These are phyloP conservation scores for Aspergillus sp. DNA, from an alignment of 2,329 filamentous ascomycete genomes.

Conservation along the genomic window DNA sequence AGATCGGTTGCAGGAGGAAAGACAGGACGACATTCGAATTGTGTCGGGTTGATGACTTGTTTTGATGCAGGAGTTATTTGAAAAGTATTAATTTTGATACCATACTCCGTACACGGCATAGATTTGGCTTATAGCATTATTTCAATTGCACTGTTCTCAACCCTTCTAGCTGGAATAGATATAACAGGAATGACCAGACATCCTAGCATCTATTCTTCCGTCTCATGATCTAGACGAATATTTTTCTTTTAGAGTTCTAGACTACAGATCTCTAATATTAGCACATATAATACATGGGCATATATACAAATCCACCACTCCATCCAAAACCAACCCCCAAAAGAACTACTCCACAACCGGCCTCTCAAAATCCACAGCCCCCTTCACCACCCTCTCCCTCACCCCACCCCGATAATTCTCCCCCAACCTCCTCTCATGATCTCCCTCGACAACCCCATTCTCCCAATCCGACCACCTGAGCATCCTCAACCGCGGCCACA, in stretches of 20 bases:
- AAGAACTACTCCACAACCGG: conserved; percentile 18
- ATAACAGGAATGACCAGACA: too few species aligned
- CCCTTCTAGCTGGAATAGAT: too few species aligned
- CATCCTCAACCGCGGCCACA: conserved; percentile 55
- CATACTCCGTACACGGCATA: too few species aligned
- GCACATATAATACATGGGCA: too few species aligned
- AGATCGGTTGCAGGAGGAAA: conserved; percentile 49
- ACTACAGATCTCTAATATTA: too few species aligned
- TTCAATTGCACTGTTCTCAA: too few species aligned
- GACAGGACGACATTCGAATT: conserved; percentile 47
- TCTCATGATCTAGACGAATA: too few species aligned
- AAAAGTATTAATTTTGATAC: conserved; percentile 12
- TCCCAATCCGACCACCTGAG: conserved; percentile 37
- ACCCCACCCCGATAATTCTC: conserved; percentile 29
- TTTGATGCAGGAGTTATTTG: background rate
- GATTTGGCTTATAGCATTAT: too few species aligned
- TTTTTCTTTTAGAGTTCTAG: too few species aligned
- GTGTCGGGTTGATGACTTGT: conserved; percentile 15
- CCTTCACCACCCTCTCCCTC: conserved; percentile 31
- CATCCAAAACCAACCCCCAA: background rate
- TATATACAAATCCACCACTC: too few species aligned
- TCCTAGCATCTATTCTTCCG: too few species aligned
- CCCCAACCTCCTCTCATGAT: conserved; percentile 17
- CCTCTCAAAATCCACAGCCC: conserved; percentile 31
- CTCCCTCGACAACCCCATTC: conserved; percentile 18